Evolutionary conservation across 768 basidiomycete species (phyloP).

Genomic region (Gloeostereum incarnatum): DNA sequence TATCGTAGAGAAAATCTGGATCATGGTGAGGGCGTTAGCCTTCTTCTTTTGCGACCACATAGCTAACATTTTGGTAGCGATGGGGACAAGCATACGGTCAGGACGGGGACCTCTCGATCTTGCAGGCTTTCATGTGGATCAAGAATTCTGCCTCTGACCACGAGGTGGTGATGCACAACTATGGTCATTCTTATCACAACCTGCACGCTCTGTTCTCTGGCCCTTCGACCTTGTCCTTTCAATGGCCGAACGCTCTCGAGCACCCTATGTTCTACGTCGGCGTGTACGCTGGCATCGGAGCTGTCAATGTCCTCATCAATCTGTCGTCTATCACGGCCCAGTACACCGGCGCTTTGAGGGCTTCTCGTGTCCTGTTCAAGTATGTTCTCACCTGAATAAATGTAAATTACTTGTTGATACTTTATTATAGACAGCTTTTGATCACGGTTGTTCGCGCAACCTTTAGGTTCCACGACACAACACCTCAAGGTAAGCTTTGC

Average conservation of each 20-base stretch:
- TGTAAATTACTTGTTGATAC: conserved; percentile 21
- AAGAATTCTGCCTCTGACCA: conserved; percentile 19
- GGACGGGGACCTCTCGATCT: conserved; percentile 10
- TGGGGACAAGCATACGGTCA: conserved; percentile 61
- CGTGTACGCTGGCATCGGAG: conserved; percentile 54
- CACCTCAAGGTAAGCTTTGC: conserved; percentile 53
- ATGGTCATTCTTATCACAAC: neutral
- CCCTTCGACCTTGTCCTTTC: neutral
- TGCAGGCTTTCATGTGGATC: conserved; percentile 25
- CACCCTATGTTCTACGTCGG: conserved; percentile 68
- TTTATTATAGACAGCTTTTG: conserved; percentile 37
- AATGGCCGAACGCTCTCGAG: conserved; percentile 41
- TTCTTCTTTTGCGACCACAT: neutral
- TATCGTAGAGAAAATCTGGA: conserved; percentile 63
- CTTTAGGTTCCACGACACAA: conserved; percentile 79
- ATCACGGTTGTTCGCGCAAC: conserved; percentile 70
- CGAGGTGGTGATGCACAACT: conserved; percentile 11
- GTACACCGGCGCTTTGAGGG: conserved; percentile 49
- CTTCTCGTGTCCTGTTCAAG: conserved; percentile 35
- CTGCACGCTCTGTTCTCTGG: no score
- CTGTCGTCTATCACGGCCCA: conserved; percentile 41
- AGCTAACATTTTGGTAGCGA: conserved; percentile 20
- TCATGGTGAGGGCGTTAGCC: conserved; percentile 36
- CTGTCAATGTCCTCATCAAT: conserved; percentile 35
- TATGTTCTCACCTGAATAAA: conserved; percentile 9